These are phyloP conservation scores for Ajuga reptans DNA, from an alignment of 305 asterid species.

Conservation along the genomic window DNA sequence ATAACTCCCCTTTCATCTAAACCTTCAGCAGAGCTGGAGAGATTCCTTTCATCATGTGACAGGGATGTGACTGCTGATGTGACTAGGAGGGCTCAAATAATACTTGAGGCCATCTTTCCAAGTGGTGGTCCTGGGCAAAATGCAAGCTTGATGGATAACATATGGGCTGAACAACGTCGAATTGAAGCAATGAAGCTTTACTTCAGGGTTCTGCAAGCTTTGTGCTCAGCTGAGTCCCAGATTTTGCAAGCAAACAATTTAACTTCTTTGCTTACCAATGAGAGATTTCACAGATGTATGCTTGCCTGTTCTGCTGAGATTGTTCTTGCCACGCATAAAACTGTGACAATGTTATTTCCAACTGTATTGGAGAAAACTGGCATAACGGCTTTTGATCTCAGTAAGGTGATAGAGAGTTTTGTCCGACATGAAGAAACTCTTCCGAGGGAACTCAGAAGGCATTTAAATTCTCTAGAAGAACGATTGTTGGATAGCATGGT, in stretches of 20 bases:
- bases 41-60: conserved; percentile 73
- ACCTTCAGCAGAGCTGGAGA: conserved; percentile 79
- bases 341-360: conserved; percentile 93
- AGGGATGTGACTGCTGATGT: conserved; percentile 78
- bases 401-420: conserved; percentile 98
- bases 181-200: conserved; percentile 86
- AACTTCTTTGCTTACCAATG: conserved; percentile 82
- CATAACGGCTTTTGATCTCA: conserved; percentile 93
- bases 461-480: conserved; percentile 91
- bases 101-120: conserved; percentile 93
- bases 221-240: conserved; percentile 89
- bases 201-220: conserved; percentile 82
- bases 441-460: conserved; percentile 93
- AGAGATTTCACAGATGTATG: conserved; percentile 98
- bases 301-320: conserved; percentile 98
- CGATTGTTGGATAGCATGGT: conserved; percentile 95
- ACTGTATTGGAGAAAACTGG: conserved; percentile 95
- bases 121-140: conserved; percentile 76
- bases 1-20: conserved; percentile 79
- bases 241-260: conserved; percentile 67
- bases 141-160: conserved; percentile 79
- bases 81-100: conserved; percentile 75
- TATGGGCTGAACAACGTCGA: conserved; percentile 96
- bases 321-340: conserved; percentile 98
- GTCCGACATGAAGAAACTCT: conserved; percentile 92